These are phyloP conservation scores for Penicillium polonicum DNA, from an alignment of 2,329 filamentous ascomycete genomes.

Conservation along the genomic window DNA sequence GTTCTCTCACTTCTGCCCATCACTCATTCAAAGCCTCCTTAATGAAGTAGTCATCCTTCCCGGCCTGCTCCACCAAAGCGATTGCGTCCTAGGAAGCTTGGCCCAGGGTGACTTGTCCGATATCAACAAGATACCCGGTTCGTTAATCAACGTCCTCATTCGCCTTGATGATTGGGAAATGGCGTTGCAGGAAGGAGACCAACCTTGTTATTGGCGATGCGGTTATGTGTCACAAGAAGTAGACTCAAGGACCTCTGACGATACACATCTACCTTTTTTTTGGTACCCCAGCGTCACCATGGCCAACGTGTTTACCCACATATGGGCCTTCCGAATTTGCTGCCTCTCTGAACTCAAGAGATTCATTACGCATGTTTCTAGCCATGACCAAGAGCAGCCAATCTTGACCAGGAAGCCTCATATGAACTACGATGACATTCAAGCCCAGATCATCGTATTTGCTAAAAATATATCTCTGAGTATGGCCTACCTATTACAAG, in stretches of 20 bases:
- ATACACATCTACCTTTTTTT: neutral
- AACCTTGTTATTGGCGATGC: neutral
- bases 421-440: neutral
- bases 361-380: neutral
- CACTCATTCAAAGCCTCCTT: neutral
- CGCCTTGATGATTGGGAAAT: neutral
- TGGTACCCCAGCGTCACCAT: neutral
- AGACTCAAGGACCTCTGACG: neutral
- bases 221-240: neutral
- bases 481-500: neutral
- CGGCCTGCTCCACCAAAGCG: neutral
- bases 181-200: neutral
- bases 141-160: neutral
- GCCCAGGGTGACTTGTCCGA: neutral
- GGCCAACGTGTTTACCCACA: neutral
- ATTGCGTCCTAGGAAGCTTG: neutral
- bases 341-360: neutral
- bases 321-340: neutral
- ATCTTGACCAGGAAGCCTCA: neutral
- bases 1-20: neutral
- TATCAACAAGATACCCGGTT: neutral
- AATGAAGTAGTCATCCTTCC: neutral
- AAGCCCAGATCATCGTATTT: neutral
- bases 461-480: neutral
- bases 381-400: neutral